These are phyloP conservation scores for Clausena lansium DNA, from an alignment of 345 rosid species.

Conservation along the genomic window DNA sequence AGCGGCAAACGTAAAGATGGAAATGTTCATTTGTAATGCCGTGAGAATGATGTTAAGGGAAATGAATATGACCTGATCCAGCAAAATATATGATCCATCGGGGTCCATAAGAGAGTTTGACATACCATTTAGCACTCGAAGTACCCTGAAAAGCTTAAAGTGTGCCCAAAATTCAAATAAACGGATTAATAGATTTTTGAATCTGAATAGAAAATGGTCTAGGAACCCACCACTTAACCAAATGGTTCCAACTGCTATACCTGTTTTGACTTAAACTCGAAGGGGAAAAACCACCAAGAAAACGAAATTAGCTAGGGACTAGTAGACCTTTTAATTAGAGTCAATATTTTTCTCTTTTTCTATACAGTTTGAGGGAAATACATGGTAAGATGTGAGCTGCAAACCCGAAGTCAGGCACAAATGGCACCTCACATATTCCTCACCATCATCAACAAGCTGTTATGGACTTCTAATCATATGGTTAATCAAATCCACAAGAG, in stretches of 20 bases:
- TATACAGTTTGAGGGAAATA: neutral
- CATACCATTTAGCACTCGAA: constrained; percentile 30
- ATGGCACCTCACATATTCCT: neutral
- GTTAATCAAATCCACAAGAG: neutral
- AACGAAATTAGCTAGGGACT: neutral
- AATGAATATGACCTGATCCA: constrained; percentile 45
- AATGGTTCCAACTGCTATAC: neutral
- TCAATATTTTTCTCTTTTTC: neutral
- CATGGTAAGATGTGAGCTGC: neutral
- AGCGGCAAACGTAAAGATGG: constrained; percentile 9
- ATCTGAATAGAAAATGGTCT: neutral
- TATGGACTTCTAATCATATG: neutral
- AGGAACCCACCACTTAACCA: neutral
- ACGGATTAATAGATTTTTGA: neutral
- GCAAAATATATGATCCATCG: constrained; percentile 49
- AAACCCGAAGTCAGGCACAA: neutral
- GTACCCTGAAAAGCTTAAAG: constrained; percentile 34
- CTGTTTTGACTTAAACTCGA: neutral
- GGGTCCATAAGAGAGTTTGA: constrained; percentile 53
- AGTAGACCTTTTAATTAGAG: neutral
- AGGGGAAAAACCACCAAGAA: neutral
- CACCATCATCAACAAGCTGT: neutral
- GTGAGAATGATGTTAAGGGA: constrained; percentile 5
- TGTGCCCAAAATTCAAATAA: neutral
- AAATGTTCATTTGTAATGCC: neutral